Percentiles rank a stretch among this genome's conserved stretches.
These are phyloP conservation scores for Lachancea waltii DNA, from an alignment of 805 yeast genomes.

Conservation along the genomic window DNA sequence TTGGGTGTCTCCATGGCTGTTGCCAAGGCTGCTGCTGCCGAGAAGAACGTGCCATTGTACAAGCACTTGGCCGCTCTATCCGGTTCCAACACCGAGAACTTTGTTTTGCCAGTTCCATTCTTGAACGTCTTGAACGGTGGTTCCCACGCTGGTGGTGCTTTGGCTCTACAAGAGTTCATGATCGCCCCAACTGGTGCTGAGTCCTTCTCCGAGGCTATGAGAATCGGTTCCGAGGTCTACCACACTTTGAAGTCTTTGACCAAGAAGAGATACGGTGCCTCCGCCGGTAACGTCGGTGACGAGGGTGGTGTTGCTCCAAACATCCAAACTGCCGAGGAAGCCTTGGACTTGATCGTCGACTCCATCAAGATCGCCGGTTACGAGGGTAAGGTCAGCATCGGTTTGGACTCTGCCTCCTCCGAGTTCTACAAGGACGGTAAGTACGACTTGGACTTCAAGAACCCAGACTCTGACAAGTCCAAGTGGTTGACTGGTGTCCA, in stretches of 20 bases:
- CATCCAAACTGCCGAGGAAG: conserved; percentile 92
- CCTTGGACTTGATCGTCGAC: conserved; percentile 83
- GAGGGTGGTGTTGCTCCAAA: conserved; percentile 99
- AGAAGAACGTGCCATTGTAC: conserved; percentile 89
- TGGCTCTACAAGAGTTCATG: conserved; percentile 99
- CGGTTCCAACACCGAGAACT: conserved; percentile 65
- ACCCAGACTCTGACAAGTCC: conserved; percentile 84
- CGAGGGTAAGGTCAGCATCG: conserved; percentile 87
- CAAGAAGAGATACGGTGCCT: conserved; percentile 92
- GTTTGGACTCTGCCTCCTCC: conserved; percentile 94
- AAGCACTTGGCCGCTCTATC: conserved; percentile 80
- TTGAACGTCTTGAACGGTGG: conserved; percentile 99
- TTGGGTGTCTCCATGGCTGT: conserved; percentile 96
- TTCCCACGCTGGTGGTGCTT: conserved; percentile 99
- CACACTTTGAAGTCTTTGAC: conserved; percentile 90
- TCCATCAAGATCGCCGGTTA: conserved; percentile 94
- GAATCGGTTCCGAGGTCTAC: conserved; percentile 97
- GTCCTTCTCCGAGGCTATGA: conserved; percentile 89
- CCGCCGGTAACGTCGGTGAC: conserved; percentile 99
- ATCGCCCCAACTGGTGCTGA: conserved; percentile 92
- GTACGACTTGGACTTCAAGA: conserved; percentile 98
- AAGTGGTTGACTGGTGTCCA: conserved; percentile 87
- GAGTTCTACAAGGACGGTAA: conserved; percentile 96
- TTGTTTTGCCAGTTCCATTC: conserved; percentile 97
- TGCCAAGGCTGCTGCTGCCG: conserved; percentile 98